These are phyloP conservation scores for Triticum turgidum DNA, from an alignment of 176 grass and related monocot species.

Conservation along the genomic window DNA sequence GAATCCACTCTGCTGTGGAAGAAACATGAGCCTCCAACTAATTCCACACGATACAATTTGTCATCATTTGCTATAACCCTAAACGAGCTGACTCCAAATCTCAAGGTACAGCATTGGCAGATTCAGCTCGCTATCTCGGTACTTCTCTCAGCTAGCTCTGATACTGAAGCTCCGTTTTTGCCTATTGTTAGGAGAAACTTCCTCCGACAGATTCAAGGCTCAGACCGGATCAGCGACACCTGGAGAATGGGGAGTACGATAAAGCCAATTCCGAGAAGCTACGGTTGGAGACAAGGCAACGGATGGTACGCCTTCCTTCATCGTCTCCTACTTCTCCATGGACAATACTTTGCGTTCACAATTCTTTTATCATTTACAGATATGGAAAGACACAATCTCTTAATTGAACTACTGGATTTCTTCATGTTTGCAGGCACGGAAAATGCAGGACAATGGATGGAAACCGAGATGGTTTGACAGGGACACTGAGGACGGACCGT, in stretches of 20 bases:
- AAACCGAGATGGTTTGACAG: conserved; percentile 70
- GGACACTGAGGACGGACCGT: conserved; percentile 38
- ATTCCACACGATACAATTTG: conserved; percentile 85
- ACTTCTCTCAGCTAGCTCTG: conserved; percentile 29
- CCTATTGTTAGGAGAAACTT: conserved; percentile 67
- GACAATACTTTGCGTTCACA: not conserved
- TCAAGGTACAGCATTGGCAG: conserved; percentile 47
- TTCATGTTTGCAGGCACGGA: conserved; percentile 42
- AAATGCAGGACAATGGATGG: conserved; percentile 76
- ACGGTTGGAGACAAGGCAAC: conserved; percentile 63
- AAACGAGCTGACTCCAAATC: conserved; percentile 61
- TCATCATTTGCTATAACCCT: conserved; percentile 85
- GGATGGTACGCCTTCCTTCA: conserved; percentile 49
- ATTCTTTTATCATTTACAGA: not conserved
- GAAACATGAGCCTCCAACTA: conserved; percentile 59
- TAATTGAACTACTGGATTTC: not conserved
- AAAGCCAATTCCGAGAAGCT: conserved; percentile 83
- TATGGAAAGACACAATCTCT: not conserved
- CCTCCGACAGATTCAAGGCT: conserved; percentile 92
- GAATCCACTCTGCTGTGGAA: conserved; percentile 71
- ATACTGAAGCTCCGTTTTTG: conserved; percentile 21
- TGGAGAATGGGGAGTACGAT: conserved; percentile 88
- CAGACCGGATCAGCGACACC: conserved; percentile 75
- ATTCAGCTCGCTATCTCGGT: not conserved
- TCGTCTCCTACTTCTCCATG: not conserved